Conservation (phyloP, 352 stramenopile genomes). For the Thalassiosira sp. region DNA sequence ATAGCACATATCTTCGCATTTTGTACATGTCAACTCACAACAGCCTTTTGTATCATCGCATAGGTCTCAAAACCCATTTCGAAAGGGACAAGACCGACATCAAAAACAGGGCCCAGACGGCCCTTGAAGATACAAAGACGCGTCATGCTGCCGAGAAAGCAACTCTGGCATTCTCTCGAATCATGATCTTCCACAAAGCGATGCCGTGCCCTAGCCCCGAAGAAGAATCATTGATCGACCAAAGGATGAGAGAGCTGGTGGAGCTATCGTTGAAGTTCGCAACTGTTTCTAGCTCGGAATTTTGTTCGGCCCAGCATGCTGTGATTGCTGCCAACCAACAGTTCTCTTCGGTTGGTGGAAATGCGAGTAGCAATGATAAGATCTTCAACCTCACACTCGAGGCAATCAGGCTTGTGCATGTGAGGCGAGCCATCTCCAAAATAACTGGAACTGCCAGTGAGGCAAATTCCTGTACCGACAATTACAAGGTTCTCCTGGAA, state of each 20-base stretch:
- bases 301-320: slow-evolving; percentile 3
- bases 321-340: slow-evolving; percentile 2
- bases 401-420: slow-evolving; percentile 31
- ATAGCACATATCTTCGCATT: background rate
- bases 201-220: slow-evolving; percentile 22
- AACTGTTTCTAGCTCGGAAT: background rate
- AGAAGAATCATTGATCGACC: slow-evolving; percentile 44
- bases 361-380: slow-evolving; percentile 8
- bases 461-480: background rate
- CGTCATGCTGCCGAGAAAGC: slow-evolving; percentile 35
- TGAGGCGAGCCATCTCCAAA: slow-evolving; percentile 27
- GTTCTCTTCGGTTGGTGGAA: background rate
- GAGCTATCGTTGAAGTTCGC: slow-evolving; percentile 32
- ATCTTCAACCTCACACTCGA: slow-evolving; percentile 38
- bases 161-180: slow-evolving; percentile 31
- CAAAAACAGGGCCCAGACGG: slow-evolving; percentile 29
- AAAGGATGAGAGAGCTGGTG: slow-evolving; percentile 25
- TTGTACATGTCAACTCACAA: background rate
- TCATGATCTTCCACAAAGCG: slow-evolving; percentile 39
- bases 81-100: slow-evolving; percentile 45
- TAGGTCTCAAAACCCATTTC: slow-evolving; percentile 20
- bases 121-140: slow-evolving; percentile 22
- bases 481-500: slow-evolving; percentile 33
- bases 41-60: background rate
- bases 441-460: background rate